Evolutionary conservation across 2,329 filamentous ascomycete genomes (phyloP).

Genomic region (Penicillium crustosum): DNA sequence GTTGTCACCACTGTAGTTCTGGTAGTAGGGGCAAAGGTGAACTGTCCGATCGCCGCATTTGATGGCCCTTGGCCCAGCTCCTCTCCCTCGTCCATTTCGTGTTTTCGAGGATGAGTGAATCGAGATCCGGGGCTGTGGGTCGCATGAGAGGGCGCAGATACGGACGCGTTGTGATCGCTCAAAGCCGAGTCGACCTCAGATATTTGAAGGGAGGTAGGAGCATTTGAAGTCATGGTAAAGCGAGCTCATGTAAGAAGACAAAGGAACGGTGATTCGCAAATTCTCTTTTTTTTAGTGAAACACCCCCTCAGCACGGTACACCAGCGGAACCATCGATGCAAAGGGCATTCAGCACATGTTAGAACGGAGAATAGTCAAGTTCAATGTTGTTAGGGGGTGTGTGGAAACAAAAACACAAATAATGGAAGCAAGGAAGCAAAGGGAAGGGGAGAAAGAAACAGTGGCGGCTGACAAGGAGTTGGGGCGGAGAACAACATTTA

Average conservation of each 20-base stretch:
- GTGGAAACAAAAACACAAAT: conserved; percentile 6
- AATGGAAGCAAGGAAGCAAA: conserved; percentile 23
- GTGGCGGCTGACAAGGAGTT: conserved; percentile 37
- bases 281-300: conserved; percentile 13
- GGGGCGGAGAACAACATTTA: conserved; percentile 32
- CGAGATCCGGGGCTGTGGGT: conserved; percentile 16
- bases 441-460: conserved; percentile 21
- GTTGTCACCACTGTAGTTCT: conserved; percentile 76
- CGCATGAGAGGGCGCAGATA: conserved; percentile 9
- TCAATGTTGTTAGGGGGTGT: background rate
- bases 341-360: conserved; percentile 22
- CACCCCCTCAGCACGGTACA: conserved; percentile 23
- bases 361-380: conserved; percentile 1
- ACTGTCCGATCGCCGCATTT: conserved; percentile 54
- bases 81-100: conserved; percentile 33
- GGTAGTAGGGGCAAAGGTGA: conserved; percentile 63
- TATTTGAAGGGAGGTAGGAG: conserved; percentile 2
- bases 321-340: conserved; percentile 26
- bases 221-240: conserved; percentile 20
- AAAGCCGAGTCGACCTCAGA: conserved; percentile 12
- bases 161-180: conserved; percentile 21
- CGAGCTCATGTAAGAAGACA: conserved; percentile 12
- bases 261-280: conserved; percentile 8
- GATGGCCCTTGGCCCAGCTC: conserved; percentile 26
- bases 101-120: conserved; percentile 18